Percentiles rank a stretch among this genome's conserved stretches.
phyloP scores from a whole-genome alignment of 1,139 yeast species.

The Yamadazyma aaseri region DNA sequence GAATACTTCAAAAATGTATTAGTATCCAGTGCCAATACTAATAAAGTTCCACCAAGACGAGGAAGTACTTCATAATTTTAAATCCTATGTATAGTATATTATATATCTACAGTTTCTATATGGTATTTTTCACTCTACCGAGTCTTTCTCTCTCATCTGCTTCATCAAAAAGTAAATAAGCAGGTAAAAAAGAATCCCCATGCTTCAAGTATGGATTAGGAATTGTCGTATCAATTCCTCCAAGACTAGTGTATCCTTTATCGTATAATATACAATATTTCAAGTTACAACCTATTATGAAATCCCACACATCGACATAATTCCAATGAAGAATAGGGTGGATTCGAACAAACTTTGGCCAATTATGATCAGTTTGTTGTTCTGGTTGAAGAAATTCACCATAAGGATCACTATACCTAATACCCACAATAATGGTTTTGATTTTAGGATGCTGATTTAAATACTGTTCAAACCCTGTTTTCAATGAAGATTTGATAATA shows the following conservation, averaged over 20 bases:
- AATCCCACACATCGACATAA: slow-evolving; percentile 76
- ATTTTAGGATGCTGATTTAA: slow-evolving; percentile 46
- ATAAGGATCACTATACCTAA: slow-evolving; percentile 77
- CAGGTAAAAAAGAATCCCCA: slow-evolving; percentile 52
- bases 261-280: slow-evolving; percentile 73
- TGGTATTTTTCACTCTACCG: slow-evolving; percentile 25
- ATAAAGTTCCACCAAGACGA: slow-evolving; percentile 22
- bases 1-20: slow-evolving; percentile 41
- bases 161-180: slow-evolving; percentile 60
- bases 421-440: slow-evolving; percentile 75
- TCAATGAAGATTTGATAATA: slow-evolving; percentile 50
- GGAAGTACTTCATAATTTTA: slow-evolving; percentile 16
- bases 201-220: slow-evolving; percentile 59
- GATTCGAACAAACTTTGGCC: slow-evolving; percentile 81
- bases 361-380: slow-evolving; percentile 74
- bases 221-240: slow-evolving; percentile 66
- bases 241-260: slow-evolving; percentile 76
- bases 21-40: slow-evolving; percentile 29
- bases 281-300: slow-evolving; percentile 48
- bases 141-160: slow-evolving; percentile 55
- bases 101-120: neutral
- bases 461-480: slow-evolving; percentile 63
- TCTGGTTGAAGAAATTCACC: slow-evolving; percentile 53
- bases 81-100: neutral
- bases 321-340: slow-evolving; percentile 86